Percentiles rank a stretch among this genome's conserved stretches.
phyloP scores from a whole-genome alignment of 108 stramenopile species.

The Nannochloropsis oceanica region DNA sequence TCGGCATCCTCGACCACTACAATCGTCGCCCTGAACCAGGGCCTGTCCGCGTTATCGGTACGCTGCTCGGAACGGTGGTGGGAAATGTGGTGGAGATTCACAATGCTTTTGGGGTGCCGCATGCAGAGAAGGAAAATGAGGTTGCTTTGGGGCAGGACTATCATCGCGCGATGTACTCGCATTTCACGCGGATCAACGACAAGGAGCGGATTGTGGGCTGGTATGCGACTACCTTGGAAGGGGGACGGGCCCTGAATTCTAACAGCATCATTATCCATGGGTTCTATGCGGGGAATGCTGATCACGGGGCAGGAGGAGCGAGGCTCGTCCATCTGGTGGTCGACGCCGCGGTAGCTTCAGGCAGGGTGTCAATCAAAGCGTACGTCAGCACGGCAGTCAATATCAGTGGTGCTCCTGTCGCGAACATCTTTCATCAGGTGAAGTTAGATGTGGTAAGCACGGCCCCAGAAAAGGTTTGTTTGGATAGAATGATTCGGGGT shows the following conservation, averaged over 20 bases:
- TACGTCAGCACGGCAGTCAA: slow-evolving; percentile 56
- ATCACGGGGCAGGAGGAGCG: neutral
- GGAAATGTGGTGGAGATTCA: slow-evolving; percentile 64
- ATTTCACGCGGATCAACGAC: slow-evolving; percentile 42
- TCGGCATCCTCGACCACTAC: slow-evolving; percentile 41
- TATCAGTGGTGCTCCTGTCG: slow-evolving; percentile 59
- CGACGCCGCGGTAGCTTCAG: slow-evolving; percentile 52
- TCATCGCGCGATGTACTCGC: slow-evolving; percentile 47
- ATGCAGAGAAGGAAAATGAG: slow-evolving; percentile 55
- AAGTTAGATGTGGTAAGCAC: slow-evolving; percentile 47
- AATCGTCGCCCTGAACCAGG: slow-evolving; percentile 31
- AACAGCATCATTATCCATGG: neutral
- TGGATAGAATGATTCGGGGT: slow-evolving; percentile 62
- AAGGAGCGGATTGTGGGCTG: slow-evolving; percentile 88
- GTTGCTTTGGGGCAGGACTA: slow-evolving; percentile 87
- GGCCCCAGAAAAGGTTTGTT: slow-evolving; percentile 68
- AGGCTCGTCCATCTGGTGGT: slow-evolving; percentile 34
- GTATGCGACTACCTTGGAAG: slow-evolving; percentile 55
- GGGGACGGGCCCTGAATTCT: neutral
- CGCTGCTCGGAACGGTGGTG: slow-evolving; percentile 39
- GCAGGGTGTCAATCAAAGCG: slow-evolving; percentile 56
- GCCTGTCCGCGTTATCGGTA: slow-evolving; percentile 44
- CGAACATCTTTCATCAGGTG: slow-evolving; percentile 79
- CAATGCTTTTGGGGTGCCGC: slow-evolving; percentile 88
- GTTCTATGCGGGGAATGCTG: neutral